phyloP scores from a whole-genome alignment of 192 early-diverging fungal genomes.

The Gonapodya sp. region DNA sequence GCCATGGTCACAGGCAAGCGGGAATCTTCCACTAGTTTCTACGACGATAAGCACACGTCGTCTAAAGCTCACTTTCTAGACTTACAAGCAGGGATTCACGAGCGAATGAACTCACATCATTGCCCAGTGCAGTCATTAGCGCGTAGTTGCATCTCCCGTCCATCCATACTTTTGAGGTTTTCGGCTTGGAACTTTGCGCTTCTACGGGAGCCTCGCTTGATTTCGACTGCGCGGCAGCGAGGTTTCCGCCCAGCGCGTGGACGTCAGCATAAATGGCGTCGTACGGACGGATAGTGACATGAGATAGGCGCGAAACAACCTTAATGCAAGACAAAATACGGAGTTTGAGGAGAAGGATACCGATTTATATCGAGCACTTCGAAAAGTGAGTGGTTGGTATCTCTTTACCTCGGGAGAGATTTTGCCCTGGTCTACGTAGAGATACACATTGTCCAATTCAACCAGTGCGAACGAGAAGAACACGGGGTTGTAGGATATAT shows the following conservation, averaged over 20 bases:
- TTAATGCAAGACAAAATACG: background rate
- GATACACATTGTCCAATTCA: slow-evolving; percentile 49
- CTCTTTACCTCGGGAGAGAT: slow-evolving; percentile 43
- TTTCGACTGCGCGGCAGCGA: background rate
- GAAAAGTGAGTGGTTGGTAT: too few relatives aligned
- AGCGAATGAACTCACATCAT: slow-evolving; percentile 14
- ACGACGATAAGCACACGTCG: background rate
- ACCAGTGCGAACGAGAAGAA: slow-evolving; percentile 88
- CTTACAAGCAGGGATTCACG: too few relatives aligned
- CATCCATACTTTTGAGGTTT: slow-evolving; percentile 19
- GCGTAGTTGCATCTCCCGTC: slow-evolving; percentile 62
- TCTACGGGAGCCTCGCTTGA: background rate
- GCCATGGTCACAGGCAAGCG: slow-evolving; percentile 63
- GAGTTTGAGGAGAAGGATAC: background rate
- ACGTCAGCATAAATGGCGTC: slow-evolving; percentile 68
- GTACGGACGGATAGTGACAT: slow-evolving; percentile 64
- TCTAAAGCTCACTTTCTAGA: too few relatives aligned
- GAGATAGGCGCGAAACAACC: slow-evolving; percentile 38
- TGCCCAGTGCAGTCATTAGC: slow-evolving; percentile 62
- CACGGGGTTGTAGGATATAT: slow-evolving; percentile 92
- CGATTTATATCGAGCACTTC: background rate
- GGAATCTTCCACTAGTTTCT: slow-evolving; percentile 38
- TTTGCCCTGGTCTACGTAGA: slow-evolving; percentile 73
- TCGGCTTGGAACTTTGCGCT: background rate
- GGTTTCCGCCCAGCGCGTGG: slow-evolving; percentile 22